These are phyloP conservation scores for Aspergillus leporis DNA, from an alignment of 495 filamentous ascomycete genomes.

Conservation along the genomic window DNA sequence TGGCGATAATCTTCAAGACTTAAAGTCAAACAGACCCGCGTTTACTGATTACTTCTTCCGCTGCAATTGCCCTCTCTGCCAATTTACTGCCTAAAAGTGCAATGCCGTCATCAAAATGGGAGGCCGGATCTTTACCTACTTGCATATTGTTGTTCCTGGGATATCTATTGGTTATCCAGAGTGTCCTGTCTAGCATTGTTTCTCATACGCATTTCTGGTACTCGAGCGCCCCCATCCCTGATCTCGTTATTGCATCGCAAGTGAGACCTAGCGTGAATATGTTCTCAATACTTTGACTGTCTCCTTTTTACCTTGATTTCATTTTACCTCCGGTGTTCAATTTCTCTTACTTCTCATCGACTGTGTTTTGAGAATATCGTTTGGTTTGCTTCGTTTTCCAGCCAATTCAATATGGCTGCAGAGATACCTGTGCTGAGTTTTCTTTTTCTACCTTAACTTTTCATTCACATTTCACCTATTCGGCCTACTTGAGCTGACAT, in stretches of 20 bases:
- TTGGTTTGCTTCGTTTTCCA: constrained; percentile 22
- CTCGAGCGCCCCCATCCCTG: constrained; percentile 17
- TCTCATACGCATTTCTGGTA: constrained; percentile 20
- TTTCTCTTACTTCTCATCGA: constrained; percentile 12
- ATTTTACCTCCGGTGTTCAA: constrained; percentile 13
- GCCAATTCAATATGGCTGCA: constrained; percentile 36
- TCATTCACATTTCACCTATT: constrained; percentile 5
- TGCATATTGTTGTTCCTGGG: constrained; percentile 1
- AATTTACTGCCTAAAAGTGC: constrained; percentile 4
- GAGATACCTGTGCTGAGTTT: constrained; percentile 43
- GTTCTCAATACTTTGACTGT: background rate
- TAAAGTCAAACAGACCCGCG: constrained; percentile 15
- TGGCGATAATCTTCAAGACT: constrained; percentile 30
- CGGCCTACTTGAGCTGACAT: constrained; percentile 19
- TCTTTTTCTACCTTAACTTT: constrained; percentile 12
- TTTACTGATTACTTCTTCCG: constrained; percentile 13
- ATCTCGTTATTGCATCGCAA: constrained; percentile 20
- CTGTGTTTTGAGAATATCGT: constrained; percentile 16
- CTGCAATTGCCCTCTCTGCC: constrained; percentile 9
- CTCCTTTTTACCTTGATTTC: background rate
- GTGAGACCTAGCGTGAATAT: constrained; percentile 12
- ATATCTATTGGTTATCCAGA: constrained; percentile 2
- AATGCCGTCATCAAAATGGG: background rate
- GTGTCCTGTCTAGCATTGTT: constrained; percentile 11
- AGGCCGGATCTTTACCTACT: background rate